These are phyloP conservation scores for Penicillium sclerotigenum DNA, from an alignment of 2,329 filamentous ascomycete genomes.

Conservation along the genomic window DNA sequence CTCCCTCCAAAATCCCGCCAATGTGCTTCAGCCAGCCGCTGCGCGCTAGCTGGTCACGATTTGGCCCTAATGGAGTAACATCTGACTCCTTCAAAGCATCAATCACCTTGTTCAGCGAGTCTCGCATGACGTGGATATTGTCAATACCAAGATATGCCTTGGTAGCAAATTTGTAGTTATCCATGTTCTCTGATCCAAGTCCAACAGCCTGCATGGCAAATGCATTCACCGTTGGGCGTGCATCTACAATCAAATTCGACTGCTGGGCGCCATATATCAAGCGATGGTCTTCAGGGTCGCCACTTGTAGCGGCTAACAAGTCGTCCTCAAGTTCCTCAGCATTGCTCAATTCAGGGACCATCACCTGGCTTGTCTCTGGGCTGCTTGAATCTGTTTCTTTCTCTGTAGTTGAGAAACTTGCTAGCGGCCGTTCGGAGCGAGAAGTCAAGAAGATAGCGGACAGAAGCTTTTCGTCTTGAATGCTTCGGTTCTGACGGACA, in stretches of 20 bases:
- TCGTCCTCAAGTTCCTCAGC: conserved; percentile 68
- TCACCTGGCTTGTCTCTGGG: conserved; percentile 30
- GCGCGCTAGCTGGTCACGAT: conserved; percentile 72
- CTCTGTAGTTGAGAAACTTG: conserved; percentile 39
- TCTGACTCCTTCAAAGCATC: conserved; percentile 92
- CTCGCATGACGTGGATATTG: conserved; percentile 97
- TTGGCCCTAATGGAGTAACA: conserved; percentile 76
- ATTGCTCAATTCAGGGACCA: conserved; percentile 56
- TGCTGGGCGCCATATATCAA: conserved; percentile 88
- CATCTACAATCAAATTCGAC: conserved; percentile 91
- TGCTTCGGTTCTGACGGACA: conserved; percentile 80
- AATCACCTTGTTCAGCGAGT: conserved; percentile 80
- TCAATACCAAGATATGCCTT: conserved; percentile 94
- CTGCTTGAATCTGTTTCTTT: conserved; percentile 49
- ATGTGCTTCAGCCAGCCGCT: conserved; percentile 94
- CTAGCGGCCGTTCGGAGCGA: conserved; percentile 44
- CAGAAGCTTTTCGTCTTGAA: conserved; percentile 92
- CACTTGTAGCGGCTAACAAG: conserved; percentile 54
- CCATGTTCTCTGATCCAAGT: conserved; percentile 95
- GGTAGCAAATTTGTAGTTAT: conserved; percentile 86
- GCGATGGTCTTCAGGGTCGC: conserved; percentile 60
- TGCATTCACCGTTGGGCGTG: conserved; percentile 88
- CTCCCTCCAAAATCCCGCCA: conserved; percentile 75
- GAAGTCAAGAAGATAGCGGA: conserved; percentile 86
- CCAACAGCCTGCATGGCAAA: conserved; percentile 91